A percentile compares a stretch with the other conserved stretches of the same genome.
Evolutionary conservation across 1,139 yeast species (phyloP).

Genomic region (Pneumocystis oryctolagi): DNA sequence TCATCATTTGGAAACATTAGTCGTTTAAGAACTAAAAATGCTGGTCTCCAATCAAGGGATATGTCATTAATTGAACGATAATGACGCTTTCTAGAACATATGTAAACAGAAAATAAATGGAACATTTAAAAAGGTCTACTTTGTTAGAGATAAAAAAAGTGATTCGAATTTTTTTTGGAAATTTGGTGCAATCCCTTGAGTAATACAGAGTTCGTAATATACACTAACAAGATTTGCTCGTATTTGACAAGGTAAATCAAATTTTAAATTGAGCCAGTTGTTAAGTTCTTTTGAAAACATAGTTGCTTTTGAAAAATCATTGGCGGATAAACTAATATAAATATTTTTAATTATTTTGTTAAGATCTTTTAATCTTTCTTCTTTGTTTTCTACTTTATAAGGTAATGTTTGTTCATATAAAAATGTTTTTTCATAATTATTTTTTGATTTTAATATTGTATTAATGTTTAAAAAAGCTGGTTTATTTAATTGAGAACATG

Average conservation of each 20-base stretch:
- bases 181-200: conserved; percentile 53
- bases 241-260: conserved; percentile 57
- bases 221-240: conserved; percentile 52
- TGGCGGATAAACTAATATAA: conserved; percentile 61
- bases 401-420: conserved; percentile 56
- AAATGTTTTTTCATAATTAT: conserved; percentile 26
- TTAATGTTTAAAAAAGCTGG: neutral
- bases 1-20: conserved; percentile 12
- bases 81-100: conserved; percentile 22
- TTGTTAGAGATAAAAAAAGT: conserved; percentile 7
- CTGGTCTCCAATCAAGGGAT: conserved; percentile 21
- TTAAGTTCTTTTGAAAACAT: conserved; percentile 74
- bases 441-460: neutral
- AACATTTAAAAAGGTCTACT: conserved; percentile 44
- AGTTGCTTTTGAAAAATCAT: conserved; percentile 57
- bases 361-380: conserved; percentile 59
- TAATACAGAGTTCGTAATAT: conserved; percentile 56
- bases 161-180: conserved; percentile 30
- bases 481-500: neutral
- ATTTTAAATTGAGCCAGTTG: conserved; percentile 67
- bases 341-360: conserved; percentile 67
- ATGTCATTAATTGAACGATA: conserved; percentile 23
- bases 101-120: conserved; percentile 31
- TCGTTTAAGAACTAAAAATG: conserved; percentile 12
- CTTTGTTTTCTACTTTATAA: conserved; percentile 53